These are phyloP conservation scores for Auriculariales sp. DNA, from an alignment of 768 basidiomycete genomes.

Conservation along the genomic window DNA sequence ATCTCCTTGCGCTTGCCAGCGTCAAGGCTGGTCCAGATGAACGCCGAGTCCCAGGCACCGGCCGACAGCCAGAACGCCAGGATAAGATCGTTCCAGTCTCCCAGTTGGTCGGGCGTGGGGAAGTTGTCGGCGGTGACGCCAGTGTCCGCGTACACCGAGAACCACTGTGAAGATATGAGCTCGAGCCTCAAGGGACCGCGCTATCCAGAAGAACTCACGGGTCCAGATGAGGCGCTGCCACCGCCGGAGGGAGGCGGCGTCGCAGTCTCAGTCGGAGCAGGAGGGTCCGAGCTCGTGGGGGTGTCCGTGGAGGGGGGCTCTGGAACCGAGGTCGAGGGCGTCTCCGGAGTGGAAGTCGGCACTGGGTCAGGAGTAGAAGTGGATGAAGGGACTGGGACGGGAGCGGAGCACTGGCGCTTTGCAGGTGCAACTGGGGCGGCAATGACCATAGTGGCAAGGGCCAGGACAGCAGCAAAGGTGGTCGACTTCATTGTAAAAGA, in stretches of 20 bases:
- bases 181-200: too few species aligned
- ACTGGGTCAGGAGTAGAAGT: neutral
- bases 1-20: neutral
- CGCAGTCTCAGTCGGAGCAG: neutral
- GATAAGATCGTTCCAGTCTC: neutral
- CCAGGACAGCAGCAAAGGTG: neutral
- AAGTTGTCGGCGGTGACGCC: neutral
- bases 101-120: neutral
- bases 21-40: neutral
- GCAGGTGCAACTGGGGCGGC: neutral
- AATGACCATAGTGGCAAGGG: neutral
- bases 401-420: neutral
- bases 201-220: neutral
- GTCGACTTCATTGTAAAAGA: neutral
- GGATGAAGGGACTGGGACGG: neutral
- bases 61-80: slow-evolving; percentile 1
- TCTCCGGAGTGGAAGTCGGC: neutral
- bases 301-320: neutral
- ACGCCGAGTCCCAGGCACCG: neutral
- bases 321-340: neutral
- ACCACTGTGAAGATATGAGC: too few species aligned
- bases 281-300: too few species aligned
- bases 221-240: neutral
- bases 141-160: neutral
- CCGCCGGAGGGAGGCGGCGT: neutral